These are phyloP conservation scores for Dactylis glomerata DNA, from an alignment of 176 grass and related monocot genomes.

Conservation along the genomic window DNA sequence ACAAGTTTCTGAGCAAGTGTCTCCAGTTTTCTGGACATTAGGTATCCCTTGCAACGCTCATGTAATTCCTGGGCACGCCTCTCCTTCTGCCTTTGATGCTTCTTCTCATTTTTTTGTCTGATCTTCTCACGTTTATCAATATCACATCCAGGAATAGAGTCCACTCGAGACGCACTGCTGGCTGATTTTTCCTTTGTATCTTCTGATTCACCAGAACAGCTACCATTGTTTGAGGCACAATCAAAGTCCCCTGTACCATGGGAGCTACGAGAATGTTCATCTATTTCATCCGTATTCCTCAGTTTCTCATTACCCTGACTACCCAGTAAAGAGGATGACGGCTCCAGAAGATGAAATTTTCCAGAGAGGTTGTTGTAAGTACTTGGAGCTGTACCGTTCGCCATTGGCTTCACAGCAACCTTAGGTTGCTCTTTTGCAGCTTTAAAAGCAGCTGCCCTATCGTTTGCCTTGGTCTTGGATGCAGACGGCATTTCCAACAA, in stretches of 20 bases:
- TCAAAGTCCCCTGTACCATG: slow-evolving; percentile 80
- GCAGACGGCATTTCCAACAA: slow-evolving; percentile 74
- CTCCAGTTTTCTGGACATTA: slow-evolving; percentile 94
- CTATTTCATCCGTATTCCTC: slow-evolving; percentile 79
- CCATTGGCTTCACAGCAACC: slow-evolving; percentile 55
- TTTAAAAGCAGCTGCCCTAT: slow-evolving; percentile 55
- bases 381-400: slow-evolving; percentile 55
- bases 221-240: slow-evolving; percentile 81
- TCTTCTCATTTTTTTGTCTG: slow-evolving; percentile 96
- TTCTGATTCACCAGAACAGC: slow-evolving; percentile 86
- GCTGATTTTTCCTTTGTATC: slow-evolving; percentile 71
- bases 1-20: slow-evolving; percentile 77
- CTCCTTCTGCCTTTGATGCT: slow-evolving; percentile 96
- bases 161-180: slow-evolving; percentile 37
- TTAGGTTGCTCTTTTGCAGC: slow-evolving; percentile 69
- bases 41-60: slow-evolving; percentile 87
- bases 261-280: slow-evolving; percentile 87
- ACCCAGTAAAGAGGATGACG: slow-evolving; percentile 45
- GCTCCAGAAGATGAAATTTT: slow-evolving; percentile 84
- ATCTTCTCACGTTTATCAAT: slow-evolving; percentile 96
- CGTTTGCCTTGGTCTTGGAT: slow-evolving; percentile 87
- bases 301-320: slow-evolving; percentile 60
- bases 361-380: slow-evolving; percentile 75
- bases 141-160: slow-evolving; percentile 79
- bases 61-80: slow-evolving; percentile 88